phyloP scores from a whole-genome alignment of 441 rosid genomes.

The Biscutella auriculata region DNA sequence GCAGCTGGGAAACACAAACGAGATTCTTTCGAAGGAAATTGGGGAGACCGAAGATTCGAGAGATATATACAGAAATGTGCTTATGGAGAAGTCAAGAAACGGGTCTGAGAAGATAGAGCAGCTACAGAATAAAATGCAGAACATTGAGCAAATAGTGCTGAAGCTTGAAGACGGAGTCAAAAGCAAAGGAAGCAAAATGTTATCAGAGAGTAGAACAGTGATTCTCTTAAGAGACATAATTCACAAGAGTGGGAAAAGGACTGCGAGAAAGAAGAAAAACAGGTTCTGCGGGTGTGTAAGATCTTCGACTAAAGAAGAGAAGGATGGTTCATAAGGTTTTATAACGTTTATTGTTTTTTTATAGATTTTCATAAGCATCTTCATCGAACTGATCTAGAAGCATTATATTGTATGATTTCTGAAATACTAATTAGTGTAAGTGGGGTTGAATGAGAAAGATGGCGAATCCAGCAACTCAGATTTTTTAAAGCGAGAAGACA shows the following conservation, averaged over 20 bases:
- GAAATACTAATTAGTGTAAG: background rate
- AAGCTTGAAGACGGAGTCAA: constrained; percentile 59
- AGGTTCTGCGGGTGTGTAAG: constrained; percentile 63
- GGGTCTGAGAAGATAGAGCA: constrained; percentile 67
- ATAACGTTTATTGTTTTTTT: background rate
- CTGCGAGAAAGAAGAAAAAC: constrained; percentile 38
- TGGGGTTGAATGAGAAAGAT: background rate
- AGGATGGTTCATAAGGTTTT: background rate
- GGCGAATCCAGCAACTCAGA: background rate
- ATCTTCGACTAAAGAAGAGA: constrained; percentile 20
- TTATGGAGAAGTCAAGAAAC: constrained; percentile 46
- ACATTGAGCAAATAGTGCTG: constrained; percentile 39
- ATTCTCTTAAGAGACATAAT: constrained; percentile 58
- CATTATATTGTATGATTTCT: background rate
- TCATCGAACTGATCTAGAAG: background rate
- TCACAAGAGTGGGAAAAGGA: constrained; percentile 36
- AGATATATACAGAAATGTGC: constrained; percentile 26
- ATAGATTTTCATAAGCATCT: background rate
- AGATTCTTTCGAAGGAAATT: constrained; percentile 37
- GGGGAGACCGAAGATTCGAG: constrained; percentile 37
- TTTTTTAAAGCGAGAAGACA: background rate
- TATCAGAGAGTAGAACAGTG: constrained; percentile 37
- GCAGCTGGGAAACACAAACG: constrained; percentile 40
- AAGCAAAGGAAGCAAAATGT: constrained; percentile 35
- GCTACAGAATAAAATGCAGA: constrained; percentile 61